Conservation (phyloP, 176 grass and related monocot genomes). For the Eragrostis nindensis region DNA sequence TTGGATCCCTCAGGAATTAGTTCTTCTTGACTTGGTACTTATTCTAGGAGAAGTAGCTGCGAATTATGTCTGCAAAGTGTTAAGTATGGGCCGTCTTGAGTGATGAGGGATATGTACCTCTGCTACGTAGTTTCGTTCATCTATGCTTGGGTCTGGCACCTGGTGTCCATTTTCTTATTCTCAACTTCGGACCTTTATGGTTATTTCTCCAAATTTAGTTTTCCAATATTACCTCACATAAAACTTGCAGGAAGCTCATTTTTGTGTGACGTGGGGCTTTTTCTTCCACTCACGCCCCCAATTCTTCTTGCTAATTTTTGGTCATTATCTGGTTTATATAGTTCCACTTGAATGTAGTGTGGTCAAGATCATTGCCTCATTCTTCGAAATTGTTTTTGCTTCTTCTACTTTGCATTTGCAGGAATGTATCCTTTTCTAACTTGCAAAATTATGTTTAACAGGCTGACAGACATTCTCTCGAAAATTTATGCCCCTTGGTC, state of each 20-base stretch:
- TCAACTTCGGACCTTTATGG: conserved; percentile 1
- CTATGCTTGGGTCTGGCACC: neutral
- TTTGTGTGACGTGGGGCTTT: conserved; percentile 2
- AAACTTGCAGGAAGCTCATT: neutral
- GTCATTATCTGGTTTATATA: conserved; percentile 19
- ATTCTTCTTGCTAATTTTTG: conserved; percentile 26
- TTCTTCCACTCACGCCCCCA: neutral
- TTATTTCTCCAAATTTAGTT: conserved; percentile 23
- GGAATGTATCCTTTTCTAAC: conserved; percentile 33
- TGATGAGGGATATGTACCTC: conserved; percentile 13
- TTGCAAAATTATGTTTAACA: conserved; percentile 39
- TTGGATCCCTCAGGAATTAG: neutral
- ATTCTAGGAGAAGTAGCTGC: neutral
- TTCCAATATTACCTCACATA: neutral
- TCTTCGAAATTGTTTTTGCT: conserved; percentile 1
- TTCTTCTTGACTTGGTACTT: conserved; percentile 9
- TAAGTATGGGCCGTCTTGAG: conserved; percentile 5
- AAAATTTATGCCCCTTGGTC: conserved; percentile 29
- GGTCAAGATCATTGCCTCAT: conserved; percentile 14
- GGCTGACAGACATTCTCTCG: conserved; percentile 44
- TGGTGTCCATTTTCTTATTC: conserved; percentile 20
- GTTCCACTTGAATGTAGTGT: conserved; percentile 37
- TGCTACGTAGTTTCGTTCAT: neutral
- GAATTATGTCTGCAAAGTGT: neutral
- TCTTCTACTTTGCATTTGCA: conserved; percentile 28